Percentiles rank a stretch among this genome's conserved stretches.
phyloP scores from a whole-genome alignment of 2,329 filamentous ascomycete genomes.

The Fusarium begoniae region DNA sequence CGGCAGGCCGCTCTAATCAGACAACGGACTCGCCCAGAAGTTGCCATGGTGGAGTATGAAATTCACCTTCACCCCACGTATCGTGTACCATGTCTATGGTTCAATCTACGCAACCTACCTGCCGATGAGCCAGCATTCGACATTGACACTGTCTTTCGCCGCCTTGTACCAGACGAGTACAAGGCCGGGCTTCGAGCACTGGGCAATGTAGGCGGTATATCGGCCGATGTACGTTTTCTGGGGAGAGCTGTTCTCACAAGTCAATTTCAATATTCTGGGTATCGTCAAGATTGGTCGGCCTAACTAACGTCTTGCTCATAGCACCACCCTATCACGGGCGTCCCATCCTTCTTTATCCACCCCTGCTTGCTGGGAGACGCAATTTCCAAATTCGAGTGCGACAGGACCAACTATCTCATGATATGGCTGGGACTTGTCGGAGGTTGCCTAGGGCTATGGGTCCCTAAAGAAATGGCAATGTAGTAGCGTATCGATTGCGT shows the following conservation, averaged over 20 bases:
- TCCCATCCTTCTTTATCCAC: constrained; percentile 89
- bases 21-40: constrained; percentile 44
- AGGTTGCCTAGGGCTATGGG: constrained; percentile 78
- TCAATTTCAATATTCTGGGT: constrained; percentile 44
- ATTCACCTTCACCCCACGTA: constrained; percentile 81
- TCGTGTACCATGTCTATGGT: constrained; percentile 79
- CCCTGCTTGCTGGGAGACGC: constrained; percentile 89
- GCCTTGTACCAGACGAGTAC: constrained; percentile 73
- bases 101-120: constrained; percentile 69
- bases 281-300: constrained; percentile 45
- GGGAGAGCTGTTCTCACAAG: constrained; percentile 41
- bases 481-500: constrained; percentile 38
- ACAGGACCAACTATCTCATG: constrained; percentile 77
- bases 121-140: constrained; percentile 65
- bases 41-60: constrained; percentile 72
- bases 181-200: constrained; percentile 67
- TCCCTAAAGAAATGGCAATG: constrained; percentile 74
- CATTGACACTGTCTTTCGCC: constrained; percentile 75
- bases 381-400: constrained; percentile 72
- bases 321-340: constrained; percentile 83
- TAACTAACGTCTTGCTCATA: constrained; percentile 57
- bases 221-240: constrained; percentile 72
- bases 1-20: constrained; percentile 54
- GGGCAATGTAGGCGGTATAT: constrained; percentile 77
- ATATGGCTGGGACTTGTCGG: constrained; percentile 92